phyloP scores from a whole-genome alignment of 108 stramenopile species.

The Hondaea fermentalgiana region DNA sequence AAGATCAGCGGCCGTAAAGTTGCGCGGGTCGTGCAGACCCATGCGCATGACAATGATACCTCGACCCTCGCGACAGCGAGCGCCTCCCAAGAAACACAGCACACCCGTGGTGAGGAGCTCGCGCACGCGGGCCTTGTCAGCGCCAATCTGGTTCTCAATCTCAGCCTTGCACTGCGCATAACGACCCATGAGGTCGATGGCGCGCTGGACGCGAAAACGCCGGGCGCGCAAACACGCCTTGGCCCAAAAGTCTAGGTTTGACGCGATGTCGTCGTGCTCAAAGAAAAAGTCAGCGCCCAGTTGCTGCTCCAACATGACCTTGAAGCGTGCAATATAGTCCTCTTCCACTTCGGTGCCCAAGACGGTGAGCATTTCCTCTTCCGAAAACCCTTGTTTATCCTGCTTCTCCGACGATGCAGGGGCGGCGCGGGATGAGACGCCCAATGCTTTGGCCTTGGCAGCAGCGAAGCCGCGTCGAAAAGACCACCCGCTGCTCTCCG shows the following conservation, averaged over 20 bases:
- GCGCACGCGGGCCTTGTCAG: neutral
- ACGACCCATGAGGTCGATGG: neutral
- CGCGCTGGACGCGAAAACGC: neutral
- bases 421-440: neutral
- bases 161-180: neutral
- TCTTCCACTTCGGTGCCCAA: neutral
- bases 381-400: neutral
- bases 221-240: neutral
- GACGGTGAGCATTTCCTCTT: neutral
- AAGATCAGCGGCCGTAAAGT: neutral
- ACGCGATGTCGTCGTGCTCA: neutral
- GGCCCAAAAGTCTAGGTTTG: constrained; percentile 1
- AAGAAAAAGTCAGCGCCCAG: neutral
- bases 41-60: neutral
- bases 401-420: neutral
- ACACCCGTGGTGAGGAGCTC: neutral
- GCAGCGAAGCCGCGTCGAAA: neutral
- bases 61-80: neutral
- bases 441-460: neutral
- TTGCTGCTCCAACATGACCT: neutral
- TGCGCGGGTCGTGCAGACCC: neutral
- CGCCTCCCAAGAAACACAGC: neutral
- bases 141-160: neutral
- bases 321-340: neutral
- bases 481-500: neutral